Percentiles rank a stretch among this genome's conserved stretches.
These are phyloP conservation scores for Mycena capillaripes DNA, from an alignment of 768 basidiomycete genomes.

Conservation along the genomic window DNA sequence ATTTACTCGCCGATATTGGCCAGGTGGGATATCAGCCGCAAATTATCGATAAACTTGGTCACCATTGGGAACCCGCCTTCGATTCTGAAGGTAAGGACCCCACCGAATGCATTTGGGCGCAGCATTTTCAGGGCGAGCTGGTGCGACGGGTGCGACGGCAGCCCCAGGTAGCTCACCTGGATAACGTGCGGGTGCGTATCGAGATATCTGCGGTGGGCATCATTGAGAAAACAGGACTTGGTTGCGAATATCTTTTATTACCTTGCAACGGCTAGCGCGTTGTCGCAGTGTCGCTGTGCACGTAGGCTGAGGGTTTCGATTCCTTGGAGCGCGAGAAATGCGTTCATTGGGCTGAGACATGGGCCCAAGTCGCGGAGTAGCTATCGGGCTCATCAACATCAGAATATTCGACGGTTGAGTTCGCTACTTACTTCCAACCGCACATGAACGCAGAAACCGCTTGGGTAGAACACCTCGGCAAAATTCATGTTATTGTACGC, in stretches of 20 bases:
- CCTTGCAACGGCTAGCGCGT: conserved; percentile 64
- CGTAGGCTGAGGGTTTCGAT: conserved; percentile 75
- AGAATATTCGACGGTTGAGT: too few species aligned
- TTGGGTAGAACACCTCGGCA: not conserved
- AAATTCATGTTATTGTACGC: not conserved
- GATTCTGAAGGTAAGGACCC: conserved; percentile 85
- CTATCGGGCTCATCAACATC: too few species aligned
- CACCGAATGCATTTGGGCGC: conserved; percentile 70
- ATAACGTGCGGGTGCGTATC: conserved; percentile 72
- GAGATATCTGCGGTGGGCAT: conserved; percentile 72
- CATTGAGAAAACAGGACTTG: conserved; percentile 51
- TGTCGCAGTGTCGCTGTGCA: conserved; percentile 69
- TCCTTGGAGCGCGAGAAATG: conserved; percentile 81
- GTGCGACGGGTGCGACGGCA: conserved; percentile 73
- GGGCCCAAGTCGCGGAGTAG: conserved; percentile 80
- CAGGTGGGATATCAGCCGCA: conserved; percentile 78
- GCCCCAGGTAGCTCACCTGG: conserved; percentile 85
- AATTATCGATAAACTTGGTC: conserved; percentile 74
- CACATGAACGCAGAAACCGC: not conserved
- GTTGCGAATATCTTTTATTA: not conserved
- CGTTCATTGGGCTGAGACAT: conserved; percentile 60
- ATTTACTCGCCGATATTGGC: conserved; percentile 74
- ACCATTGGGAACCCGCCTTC: conserved; percentile 68
- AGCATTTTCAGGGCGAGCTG: conserved; percentile 69
- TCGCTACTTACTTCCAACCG: not conserved